These are phyloP conservation scores for Erodium trifolium DNA, from an alignment of 441 rosid species.

Conservation along the genomic window DNA sequence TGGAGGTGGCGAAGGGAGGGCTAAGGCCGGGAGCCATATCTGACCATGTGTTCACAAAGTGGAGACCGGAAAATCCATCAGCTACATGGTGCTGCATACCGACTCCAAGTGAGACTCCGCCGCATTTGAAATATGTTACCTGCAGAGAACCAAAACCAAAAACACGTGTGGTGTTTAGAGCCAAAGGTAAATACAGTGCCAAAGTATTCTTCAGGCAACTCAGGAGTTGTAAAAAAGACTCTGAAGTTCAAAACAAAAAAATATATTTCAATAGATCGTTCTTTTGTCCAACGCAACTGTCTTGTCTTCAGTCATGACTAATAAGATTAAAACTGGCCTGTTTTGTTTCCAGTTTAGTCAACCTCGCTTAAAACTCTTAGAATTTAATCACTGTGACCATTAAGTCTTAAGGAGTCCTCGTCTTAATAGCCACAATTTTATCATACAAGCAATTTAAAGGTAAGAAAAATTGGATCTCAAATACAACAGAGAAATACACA, in stretches of 20 bases:
- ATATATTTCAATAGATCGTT: neutral
- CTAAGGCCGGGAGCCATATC: no score
- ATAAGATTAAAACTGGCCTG: neutral
- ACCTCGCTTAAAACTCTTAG: neutral
- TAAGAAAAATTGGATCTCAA: neutral
- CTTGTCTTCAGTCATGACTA: neutral
- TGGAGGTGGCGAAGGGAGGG: no score
- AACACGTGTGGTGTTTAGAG: constrained; percentile 45
- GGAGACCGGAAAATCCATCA: constrained; percentile 93
- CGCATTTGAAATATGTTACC: constrained; percentile 87
- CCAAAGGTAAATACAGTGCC: neutral
- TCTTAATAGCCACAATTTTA: neutral
- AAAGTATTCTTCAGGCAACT: constrained; percentile 22
- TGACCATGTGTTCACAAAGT: constrained; percentile 87
- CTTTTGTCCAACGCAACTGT: neutral
- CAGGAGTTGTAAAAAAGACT: neutral
- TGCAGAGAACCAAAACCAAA: constrained; percentile 10
- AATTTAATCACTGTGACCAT: neutral
- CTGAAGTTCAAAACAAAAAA: neutral
- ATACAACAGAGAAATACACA: neutral
- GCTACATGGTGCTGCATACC: constrained; percentile 98
- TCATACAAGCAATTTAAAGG: neutral
- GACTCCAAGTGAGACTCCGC: constrained; percentile 91
- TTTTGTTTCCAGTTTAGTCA: neutral
- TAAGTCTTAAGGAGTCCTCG: neutral